Evolutionary conservation across 1,284 basidiomycete genomes (phyloP).

Genomic region (Ustilago shanxiensis): DNA sequence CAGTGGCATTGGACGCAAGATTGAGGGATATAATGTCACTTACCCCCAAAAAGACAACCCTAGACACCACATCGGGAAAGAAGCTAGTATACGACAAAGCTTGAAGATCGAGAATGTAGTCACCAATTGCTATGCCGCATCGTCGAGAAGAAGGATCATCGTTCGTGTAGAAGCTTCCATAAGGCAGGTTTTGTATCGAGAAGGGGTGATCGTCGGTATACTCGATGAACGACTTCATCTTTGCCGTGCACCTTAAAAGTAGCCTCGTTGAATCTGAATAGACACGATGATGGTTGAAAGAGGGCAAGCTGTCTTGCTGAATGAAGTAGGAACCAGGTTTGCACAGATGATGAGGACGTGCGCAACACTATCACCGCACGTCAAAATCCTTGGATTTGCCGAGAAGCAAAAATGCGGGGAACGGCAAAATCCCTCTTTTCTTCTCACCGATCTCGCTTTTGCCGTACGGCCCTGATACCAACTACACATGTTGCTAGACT

Average conservation of each 20-base stretch:
- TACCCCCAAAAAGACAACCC: neutral
- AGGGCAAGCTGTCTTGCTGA: too few species aligned
- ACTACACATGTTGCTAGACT: too few species aligned
- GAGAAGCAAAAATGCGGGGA: neutral
- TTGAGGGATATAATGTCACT: neutral
- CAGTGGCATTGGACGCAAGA: neutral
- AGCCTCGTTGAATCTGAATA: too few species aligned
- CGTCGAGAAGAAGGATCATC: conserved; percentile 8
- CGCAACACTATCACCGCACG: neutral
- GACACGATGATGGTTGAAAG: too few species aligned
- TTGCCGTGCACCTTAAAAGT: neutral
- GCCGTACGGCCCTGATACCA: neutral
- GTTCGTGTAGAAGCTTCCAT: conserved; percentile 45
- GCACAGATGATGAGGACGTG: neutral
- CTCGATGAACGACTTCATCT: conserved; percentile 27
- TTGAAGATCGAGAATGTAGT: conserved; percentile 48
- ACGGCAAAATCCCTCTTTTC: neutral
- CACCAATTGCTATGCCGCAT: conserved; percentile 51
- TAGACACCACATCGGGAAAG: neutral
- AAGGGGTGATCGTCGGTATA: conserved; percentile 41
- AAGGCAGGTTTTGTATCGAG: conserved; percentile 55
- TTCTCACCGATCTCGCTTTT: neutral
- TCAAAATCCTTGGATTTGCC: neutral
- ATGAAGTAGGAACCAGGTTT: too few species aligned
- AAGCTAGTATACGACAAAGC: conserved; percentile 24